Evolutionary conservation across 1,284 basidiomycete species (phyloP), one percentile per base, ranked within the genome.

Genomic region (Malassezia cuniculi): DNA sequence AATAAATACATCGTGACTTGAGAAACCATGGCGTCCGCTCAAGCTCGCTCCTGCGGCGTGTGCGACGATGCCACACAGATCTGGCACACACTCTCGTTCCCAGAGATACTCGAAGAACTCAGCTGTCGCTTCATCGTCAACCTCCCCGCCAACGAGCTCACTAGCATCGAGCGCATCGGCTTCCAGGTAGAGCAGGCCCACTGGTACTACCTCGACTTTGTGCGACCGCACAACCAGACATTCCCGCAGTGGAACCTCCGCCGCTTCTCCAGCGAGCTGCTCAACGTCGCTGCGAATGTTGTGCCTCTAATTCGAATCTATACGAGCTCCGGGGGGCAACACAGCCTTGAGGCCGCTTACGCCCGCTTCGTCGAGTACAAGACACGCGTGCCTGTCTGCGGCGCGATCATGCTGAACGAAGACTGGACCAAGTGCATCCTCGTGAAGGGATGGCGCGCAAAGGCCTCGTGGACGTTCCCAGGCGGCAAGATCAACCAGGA

Each of bases 121-220:
- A 59, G 59, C 41, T 65, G 67, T 21, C 83, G 93, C 33, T 99
- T 99, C 69, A 85, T 99, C 57, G 76, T 95, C 55, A 97, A 97
- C 69, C 76, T 99, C 37, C 93, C 93, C 5, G 80, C 84, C 50
- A 82, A 85, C 60, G 93, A 99, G 71, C 77, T 90, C 45, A 77
- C 77, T 36, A 85, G 82, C 16, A 75, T 94, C 47, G 86, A 93
- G 66, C 78, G 93, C 49, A 80, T 97, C 60, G 94, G 86, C 71
- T 97, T 97, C 72, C 93, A 97, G 71, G 86, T 95, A 44, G 93
- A 99, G 71, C 89, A 95, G 75, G 93, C 93, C 14, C 90, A 99
- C 69, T 99, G 93, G 93, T 99, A 87, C 70, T 99, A 99, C 66
- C 90, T 97, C 71, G 93, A 99, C 69, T 97, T 94, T 59, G 79